phyloP scores from a whole-genome alignment of 2,329 filamentous ascomycete species.

The Penicillium sp. region DNA sequence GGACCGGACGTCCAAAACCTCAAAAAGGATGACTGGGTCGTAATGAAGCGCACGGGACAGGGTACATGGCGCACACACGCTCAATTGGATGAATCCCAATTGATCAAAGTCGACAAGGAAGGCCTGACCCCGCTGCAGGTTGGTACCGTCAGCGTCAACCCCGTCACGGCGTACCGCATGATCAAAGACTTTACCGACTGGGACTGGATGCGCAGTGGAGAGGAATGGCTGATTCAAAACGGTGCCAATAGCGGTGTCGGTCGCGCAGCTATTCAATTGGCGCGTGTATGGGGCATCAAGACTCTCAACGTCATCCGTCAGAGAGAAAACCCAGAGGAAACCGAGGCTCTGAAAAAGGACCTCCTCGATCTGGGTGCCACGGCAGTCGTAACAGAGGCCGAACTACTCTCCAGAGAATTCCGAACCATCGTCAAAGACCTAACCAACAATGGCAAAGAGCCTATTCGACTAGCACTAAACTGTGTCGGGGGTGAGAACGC shows the following conservation, averaged over 20 bases:
- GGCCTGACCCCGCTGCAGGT: constrained; percentile 73
- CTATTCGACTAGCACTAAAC: constrained; percentile 76
- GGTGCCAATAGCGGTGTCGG: constrained; percentile 94
- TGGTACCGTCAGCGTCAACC: constrained; percentile 87
- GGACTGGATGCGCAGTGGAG: constrained; percentile 52
- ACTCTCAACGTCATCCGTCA: constrained; percentile 86
- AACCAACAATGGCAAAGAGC: constrained; percentile 68
- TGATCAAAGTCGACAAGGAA: constrained; percentile 67
- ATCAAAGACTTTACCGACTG: constrained; percentile 68
- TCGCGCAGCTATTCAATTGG: constrained; percentile 84
- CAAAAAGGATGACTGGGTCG: constrained; percentile 83
- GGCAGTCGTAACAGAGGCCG: constrained; percentile 59
- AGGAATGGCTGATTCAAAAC: constrained; percentile 96
- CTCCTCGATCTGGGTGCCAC: constrained; percentile 60
- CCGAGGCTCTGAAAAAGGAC: constrained; percentile 60
- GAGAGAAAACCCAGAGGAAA: constrained; percentile 61
- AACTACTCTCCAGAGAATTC: constrained; percentile 46
- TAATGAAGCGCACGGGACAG: constrained; percentile 76
- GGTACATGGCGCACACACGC: constrained; percentile 96
- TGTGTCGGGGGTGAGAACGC: constrained; percentile 90
- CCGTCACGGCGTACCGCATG: constrained; percentile 91
- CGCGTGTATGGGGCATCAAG: constrained; percentile 76
- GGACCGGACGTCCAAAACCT: constrained; percentile 62
- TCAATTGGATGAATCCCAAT: constrained; percentile 56
- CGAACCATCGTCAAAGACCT: constrained; percentile 57